These are phyloP conservation scores for Vitis rotundifolia DNA, from an alignment of 164 flowering plant species.

Conservation along the genomic window DNA sequence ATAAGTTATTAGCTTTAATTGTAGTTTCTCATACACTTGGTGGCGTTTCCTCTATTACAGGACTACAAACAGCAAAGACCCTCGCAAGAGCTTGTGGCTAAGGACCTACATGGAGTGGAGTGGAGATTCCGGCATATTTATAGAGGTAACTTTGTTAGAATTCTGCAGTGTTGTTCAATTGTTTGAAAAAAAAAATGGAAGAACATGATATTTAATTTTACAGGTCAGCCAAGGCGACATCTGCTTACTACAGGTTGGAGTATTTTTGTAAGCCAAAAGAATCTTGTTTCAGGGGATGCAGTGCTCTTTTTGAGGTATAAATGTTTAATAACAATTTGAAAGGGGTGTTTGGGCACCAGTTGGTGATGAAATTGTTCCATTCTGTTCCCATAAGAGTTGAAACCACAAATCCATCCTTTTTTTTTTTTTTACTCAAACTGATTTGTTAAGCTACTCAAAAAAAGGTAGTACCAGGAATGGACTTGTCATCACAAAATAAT, in stretches of 20 bases:
- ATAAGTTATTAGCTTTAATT: neutral
- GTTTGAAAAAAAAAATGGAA: neutral
- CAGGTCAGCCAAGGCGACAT: constrained; percentile 98
- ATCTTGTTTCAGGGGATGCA: constrained; percentile 83
- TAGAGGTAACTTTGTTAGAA: constrained; percentile 52
- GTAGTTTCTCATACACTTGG: neutral
- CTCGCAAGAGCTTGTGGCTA: constrained; percentile 90
- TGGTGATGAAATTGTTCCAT: neutral
- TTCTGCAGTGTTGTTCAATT: neutral
- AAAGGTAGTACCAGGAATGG: no score
- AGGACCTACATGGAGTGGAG: constrained; percentile 89
- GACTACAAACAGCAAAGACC: constrained; percentile 91
- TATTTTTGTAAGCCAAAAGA: constrained; percentile 83
- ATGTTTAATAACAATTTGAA: neutral
- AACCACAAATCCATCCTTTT: neutral
- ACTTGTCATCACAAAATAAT: no score
- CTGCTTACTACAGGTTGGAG: constrained; percentile 98
- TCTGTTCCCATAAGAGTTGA: neutral
- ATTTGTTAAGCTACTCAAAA: no score
- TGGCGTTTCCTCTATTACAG: constrained; percentile 34
- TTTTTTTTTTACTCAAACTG: no score
- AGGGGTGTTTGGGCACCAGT: neutral
- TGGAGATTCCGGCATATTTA: constrained; percentile 98
- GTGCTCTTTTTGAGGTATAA: constrained; percentile 67
- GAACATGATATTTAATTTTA: constrained; percentile 4